Evolutionary conservation across 352 stramenopile genomes (phyloP), one percentile per base, ranked within the genome.

Genomic region (Phytophthora pseudosyringae): DNA sequence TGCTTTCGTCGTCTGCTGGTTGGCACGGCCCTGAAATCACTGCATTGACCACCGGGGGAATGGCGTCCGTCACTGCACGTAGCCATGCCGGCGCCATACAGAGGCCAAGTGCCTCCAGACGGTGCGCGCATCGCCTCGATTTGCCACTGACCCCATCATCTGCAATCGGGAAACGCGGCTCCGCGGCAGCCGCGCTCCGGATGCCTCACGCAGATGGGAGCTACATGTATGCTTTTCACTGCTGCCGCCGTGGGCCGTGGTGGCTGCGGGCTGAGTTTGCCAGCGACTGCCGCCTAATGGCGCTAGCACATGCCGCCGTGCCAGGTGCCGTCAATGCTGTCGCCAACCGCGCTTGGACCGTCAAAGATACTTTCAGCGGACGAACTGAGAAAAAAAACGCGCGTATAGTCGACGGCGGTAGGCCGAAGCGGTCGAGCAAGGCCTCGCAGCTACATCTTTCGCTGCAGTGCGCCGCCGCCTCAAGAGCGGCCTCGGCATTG

Each of bases 121-220:
- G 16, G 32, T 55, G 33, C 48, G 4, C n/a, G n/a, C 18, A 58
- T 25, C 45, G 3, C 18, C 11, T 35, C 35, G 44, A 65, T 59
- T 52, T 59, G 57, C 38, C 18, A 26, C 21, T 18, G 38, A 32
- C 44, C 36, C 44, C 60, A 69, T 71, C 55, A 67, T 66, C 63
- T 71, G 63, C 48, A 44, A 55, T 61, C 56, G 47, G 47, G 61
- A 66, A 71, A 71, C 55, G 47, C 35, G 36, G 44, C 26, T 59
- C 61, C 35, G 39, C 53, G 50, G 60, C 60, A 50, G 60, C 60
- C 59, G 49, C 45, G 21, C 16, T 57, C 51, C 18, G 29, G 51
- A 57, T 51, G 53, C 54, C 32, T 59, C 49, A 67, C 35, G 45
- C 54, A 70, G 62, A 70, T 70, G 62, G 46, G 39, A 21, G 40